Conservation (phyloP, 192 early-diverging fungal species). For the Coemansia asiatica region DNA sequence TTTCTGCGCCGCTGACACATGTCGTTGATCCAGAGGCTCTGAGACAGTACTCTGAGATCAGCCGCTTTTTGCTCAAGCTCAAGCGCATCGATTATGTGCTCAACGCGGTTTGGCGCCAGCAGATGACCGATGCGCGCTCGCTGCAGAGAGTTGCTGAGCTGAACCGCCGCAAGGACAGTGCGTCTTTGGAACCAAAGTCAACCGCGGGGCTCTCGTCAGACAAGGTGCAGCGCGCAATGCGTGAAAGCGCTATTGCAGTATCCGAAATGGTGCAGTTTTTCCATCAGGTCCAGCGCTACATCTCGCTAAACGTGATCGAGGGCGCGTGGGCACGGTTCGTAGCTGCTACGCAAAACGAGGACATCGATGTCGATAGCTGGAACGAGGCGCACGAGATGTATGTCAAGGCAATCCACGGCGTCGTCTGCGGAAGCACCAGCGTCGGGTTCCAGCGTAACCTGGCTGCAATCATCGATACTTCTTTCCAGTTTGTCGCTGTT, state of each 20-base stretch:
- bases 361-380: slow-evolving; percentile 75
- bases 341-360: slow-evolving; percentile 45
- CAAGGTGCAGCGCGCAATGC: slow-evolving; percentile 61
- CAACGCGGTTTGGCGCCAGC: slow-evolving; percentile 71
- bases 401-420: slow-evolving; percentile 64
- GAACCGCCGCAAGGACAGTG: slow-evolving; percentile 28
- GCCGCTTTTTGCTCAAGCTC: slow-evolving; percentile 85
- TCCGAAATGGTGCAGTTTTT: slow-evolving; percentile 94
- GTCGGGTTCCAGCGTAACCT: slow-evolving; percentile 54
- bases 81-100: slow-evolving; percentile 85
- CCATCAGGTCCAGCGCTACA: slow-evolving; percentile 90
- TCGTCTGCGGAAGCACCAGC: slow-evolving; percentile 56
- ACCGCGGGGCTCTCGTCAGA: neutral
- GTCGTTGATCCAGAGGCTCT: slow-evolving; percentile 72
- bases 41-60: slow-evolving; percentile 79
- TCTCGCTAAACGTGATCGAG: slow-evolving; percentile 90
- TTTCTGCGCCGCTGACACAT: slow-evolving; percentile 79
- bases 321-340: slow-evolving; percentile 84
- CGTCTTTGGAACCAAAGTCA: neutral
- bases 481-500: slow-evolving; percentile 59
- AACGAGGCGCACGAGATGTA: slow-evolving; percentile 80
- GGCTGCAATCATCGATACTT: slow-evolving; percentile 62
- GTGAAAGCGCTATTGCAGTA: slow-evolving; percentile 66
- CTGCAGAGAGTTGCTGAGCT: slow-evolving; percentile 27
- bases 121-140: slow-evolving; percentile 66